Conservation (phyloP, 768 basidiomycete species). For the Rhodotorula paludigena region DNA sequence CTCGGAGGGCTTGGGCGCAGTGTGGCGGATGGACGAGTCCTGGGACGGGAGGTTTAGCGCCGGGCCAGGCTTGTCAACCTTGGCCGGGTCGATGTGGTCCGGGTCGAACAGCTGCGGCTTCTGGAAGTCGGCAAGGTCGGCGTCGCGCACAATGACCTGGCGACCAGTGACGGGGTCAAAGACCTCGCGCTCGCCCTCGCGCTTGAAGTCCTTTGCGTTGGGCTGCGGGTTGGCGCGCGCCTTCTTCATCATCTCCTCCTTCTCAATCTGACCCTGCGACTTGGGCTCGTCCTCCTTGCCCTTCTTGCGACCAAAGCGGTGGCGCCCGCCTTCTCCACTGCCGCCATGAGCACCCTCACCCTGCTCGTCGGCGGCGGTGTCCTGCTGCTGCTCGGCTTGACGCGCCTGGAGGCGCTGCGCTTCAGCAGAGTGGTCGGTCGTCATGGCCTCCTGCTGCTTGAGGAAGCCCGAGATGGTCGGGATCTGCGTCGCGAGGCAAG, state of each 20-base stretch:
- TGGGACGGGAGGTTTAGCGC: slow-evolving; percentile 12
- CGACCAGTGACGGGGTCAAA: slow-evolving; percentile 37
- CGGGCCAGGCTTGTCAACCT: slow-evolving; percentile 9
- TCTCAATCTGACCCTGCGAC: slow-evolving; percentile 9
- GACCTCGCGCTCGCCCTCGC: slow-evolving; percentile 33
- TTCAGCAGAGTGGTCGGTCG: slow-evolving; percentile 8
- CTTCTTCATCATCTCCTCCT: slow-evolving; percentile 35
- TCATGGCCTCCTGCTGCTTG: neutral
- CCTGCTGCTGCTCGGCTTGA: neutral
- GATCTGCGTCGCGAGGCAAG: slow-evolving; percentile 13
- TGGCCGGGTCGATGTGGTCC: slow-evolving; percentile 20
- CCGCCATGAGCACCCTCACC: neutral
- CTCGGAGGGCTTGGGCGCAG: slow-evolving; percentile 39
- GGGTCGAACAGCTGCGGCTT: slow-evolving; percentile 16
- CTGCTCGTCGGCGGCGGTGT: neutral
- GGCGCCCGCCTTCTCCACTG: neutral
- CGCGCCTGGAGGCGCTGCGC: neutral
- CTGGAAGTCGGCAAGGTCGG: slow-evolving; percentile 38
- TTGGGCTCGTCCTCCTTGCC: neutral
- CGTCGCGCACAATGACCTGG: slow-evolving; percentile 35
- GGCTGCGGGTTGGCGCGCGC: slow-evolving; percentile 11
- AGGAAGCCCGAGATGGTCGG: slow-evolving; percentile 20
- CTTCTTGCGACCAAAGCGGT: neutral
- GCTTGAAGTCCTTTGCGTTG: slow-evolving; percentile 19
- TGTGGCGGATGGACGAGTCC: slow-evolving; percentile 17